Evolutionary conservation across 768 basidiomycete species (phyloP), one percentile per base, ranked within the genome.

Genomic region (Scleroderma bovista): DNA sequence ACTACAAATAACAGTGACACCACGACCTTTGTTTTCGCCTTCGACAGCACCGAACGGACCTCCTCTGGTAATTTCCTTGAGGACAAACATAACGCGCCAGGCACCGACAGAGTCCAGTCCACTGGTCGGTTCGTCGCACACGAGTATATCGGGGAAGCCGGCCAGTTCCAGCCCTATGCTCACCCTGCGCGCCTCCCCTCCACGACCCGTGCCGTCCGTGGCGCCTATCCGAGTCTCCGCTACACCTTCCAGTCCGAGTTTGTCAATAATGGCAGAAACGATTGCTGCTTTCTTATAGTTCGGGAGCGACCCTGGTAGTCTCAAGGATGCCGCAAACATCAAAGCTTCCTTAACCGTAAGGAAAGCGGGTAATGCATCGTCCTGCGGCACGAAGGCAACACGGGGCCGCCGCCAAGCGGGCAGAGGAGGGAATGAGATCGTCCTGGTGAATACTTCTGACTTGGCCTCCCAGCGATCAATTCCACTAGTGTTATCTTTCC

Each of bases 401-500:
- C 82, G 80, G 16, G 82, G 80, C 38, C 55, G 60, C 40, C 56
- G 63, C 17, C 61, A 57, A 20, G 59, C 61, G 26, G 62, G 56
- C 16, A 69, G 65, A 4, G 66, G 59, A 12, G 75, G 75, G 64
- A 84, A 85, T 4, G 73, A 61, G 42, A 94, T 85, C 2, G 66
- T 66, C 3, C 94, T 94, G 2, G 80, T 73, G 2, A 76, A 74
- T 2, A 72, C 60, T 1, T 93, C 94, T 0, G 77, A 75, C 69
- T 96, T 97, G 56, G 70, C 72, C 64, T 87, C 2, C 86, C 84
- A 0, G 93, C 89, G 10, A 98, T 78, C 34, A 96, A 81, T 60
- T 98, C 94, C 16, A 96, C 84, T 33, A 97, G 73, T 0, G 93
- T 93, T 0, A 89, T 91, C 67, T 95, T 95, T 38, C 93, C 93